Evolutionary conservation across 225 moss, liverwort and hornwort species (phyloP).

Genomic region (Neckera pumila): DNA sequence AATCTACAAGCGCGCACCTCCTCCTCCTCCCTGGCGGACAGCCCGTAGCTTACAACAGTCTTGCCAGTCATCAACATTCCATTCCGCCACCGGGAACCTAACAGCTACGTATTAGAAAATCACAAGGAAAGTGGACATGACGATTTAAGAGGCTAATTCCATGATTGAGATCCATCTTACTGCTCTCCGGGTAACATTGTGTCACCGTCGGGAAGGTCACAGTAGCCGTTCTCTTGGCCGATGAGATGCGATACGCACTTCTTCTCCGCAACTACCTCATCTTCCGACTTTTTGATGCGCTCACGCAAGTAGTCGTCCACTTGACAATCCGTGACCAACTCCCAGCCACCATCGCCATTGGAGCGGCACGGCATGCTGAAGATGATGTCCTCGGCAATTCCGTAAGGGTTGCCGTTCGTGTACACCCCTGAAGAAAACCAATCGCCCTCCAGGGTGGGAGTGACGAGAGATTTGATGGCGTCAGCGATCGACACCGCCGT

Average conservation of each 20-base stretch:
- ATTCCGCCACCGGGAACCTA: neutral
- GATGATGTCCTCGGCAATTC: slow-evolving; percentile 76
- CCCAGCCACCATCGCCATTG: slow-evolving; percentile 75
- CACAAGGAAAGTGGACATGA: neutral
- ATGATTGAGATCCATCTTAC: neutral
- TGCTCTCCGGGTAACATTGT: slow-evolving; percentile 66
- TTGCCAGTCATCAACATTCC: neutral
- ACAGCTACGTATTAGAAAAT: neutral
- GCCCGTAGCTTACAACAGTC: neutral
- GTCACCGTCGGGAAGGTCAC: slow-evolving; percentile 51
- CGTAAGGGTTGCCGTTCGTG: slow-evolving; percentile 70
- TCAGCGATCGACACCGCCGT: slow-evolving; percentile 91
- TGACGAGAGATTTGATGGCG: slow-evolving; percentile 76
- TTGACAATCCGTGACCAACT: slow-evolving; percentile 51
- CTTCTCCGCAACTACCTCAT: slow-evolving; percentile 77
- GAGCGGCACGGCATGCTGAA: slow-evolving; percentile 95
- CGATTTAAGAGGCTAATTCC: neutral
- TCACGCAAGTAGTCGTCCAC: slow-evolving; percentile 63
- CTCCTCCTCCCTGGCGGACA: neutral
- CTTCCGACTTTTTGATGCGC: slow-evolving; percentile 77
- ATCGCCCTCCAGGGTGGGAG: slow-evolving; percentile 74
- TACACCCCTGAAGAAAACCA: slow-evolving; percentile 96
- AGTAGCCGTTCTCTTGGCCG: slow-evolving; percentile 50
- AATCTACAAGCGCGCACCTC: slow-evolving; percentile 7
- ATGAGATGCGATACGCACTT: slow-evolving; percentile 83